These are phyloP conservation scores for Tanacetum coccineum DNA, from an alignment of 129 eudicot species.

Conservation along the genomic window DNA sequence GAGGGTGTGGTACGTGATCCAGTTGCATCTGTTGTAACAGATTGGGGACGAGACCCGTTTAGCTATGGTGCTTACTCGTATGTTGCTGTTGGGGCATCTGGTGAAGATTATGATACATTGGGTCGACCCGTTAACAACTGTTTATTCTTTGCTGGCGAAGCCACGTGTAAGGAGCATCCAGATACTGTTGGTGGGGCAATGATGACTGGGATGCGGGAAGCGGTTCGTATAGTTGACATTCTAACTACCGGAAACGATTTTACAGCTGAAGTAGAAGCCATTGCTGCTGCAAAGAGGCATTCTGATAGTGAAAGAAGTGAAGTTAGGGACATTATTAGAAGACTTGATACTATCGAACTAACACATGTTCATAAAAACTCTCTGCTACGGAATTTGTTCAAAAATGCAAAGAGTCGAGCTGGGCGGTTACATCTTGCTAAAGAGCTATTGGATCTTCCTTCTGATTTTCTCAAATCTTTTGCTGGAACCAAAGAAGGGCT, in stretches of 20 bases:
- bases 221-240: conserved; percentile 85
- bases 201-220: conserved; percentile 98
- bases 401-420: conserved; percentile 74
- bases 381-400: conserved; percentile 71
- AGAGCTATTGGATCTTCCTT: conserved; percentile 79
- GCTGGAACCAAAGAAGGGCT: conserved; percentile 95
- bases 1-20: conserved; percentile 69
- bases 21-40: conserved; percentile 88
- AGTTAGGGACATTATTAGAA: conserved; percentile 69
- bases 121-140: conserved; percentile 84
- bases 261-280: conserved; percentile 80
- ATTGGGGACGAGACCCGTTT: conserved; percentile 98
- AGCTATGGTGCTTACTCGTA: conserved; percentile 98
- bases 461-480: conserved; percentile 65
- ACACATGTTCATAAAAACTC: conserved; percentile 48
- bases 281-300: conserved; percentile 85
- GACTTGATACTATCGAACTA: conserved; percentile 66
- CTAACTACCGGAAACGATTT: conserved; percentile 73
- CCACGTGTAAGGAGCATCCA: conserved; percentile 98
- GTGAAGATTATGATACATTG: conserved; percentile 88
- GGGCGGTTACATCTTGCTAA: conserved; percentile 85
- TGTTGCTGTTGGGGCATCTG: conserved; percentile 95
- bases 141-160: conserved; percentile 98
- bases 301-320: conserved; percentile 69
- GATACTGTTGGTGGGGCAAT: conserved; percentile 99